These are phyloP conservation scores for Fomes fomentarius DNA, from an alignment of 1,284 basidiomycete species.

Conservation along the genomic window DNA sequence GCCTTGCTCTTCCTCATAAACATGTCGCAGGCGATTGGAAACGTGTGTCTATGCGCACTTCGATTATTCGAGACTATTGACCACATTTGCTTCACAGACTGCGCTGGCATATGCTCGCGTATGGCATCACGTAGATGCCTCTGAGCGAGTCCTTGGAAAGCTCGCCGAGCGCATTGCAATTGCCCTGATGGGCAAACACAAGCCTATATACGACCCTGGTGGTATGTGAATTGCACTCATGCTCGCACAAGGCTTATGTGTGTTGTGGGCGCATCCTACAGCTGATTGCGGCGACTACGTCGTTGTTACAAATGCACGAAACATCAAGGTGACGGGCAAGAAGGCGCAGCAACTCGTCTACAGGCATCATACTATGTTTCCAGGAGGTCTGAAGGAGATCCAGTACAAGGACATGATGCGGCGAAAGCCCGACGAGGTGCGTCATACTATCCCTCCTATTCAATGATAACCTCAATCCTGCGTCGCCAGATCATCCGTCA, in stretches of 20 bases:
- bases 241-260: neutral
- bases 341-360: conserved; percentile 91
- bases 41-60: conserved; percentile 44
- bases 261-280: conserved; percentile 35
- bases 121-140: conserved; percentile 96
- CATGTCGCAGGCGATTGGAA: conserved; percentile 71
- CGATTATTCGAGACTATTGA: neutral
- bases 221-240: conserved; percentile 50
- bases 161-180: conserved; percentile 93
- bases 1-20: neutral
- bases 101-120: conserved; percentile 90
- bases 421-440: conserved; percentile 89
- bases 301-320: conserved; percentile 89
- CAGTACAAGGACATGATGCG: conserved; percentile 83
- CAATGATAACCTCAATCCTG: neutral
- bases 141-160: conserved; percentile 89
- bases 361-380: conserved; percentile 90
- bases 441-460: conserved; percentile 32
- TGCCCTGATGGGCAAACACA: conserved; percentile 99
- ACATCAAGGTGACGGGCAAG: conserved; percentile 87
- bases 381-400: conserved; percentile 92
- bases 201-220: conserved; percentile 93
- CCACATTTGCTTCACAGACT: conserved; percentile 59
- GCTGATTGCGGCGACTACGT: conserved; percentile 98
- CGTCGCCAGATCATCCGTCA: conserved; percentile 85